Conservation (phyloP, 139 green algal species). For the Chlorella sp. region DNA sequence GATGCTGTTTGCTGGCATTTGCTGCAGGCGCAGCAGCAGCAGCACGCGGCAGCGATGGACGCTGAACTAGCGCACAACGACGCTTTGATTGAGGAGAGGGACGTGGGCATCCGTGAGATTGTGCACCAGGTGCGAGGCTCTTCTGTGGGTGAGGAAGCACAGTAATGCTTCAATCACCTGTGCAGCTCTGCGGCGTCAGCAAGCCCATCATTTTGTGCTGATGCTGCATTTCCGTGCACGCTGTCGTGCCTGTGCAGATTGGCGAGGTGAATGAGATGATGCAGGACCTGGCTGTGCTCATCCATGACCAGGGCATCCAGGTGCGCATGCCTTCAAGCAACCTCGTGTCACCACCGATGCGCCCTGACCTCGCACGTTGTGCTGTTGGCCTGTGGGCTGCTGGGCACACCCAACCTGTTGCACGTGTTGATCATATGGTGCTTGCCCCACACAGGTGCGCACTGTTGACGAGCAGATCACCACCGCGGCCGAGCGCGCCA, state of each 20-base stretch:
- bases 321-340: no score
- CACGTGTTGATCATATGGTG: no score
- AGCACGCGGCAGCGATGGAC: slow-evolving; percentile 41
- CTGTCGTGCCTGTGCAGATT: slow-evolving; percentile 24
- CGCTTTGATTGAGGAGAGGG: slow-evolving; percentile 79
- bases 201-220: neutral
- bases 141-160: neutral
- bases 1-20: no score
- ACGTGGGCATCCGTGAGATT: slow-evolving; percentile 62
- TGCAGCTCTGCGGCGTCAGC: neutral
- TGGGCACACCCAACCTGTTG: neutral
- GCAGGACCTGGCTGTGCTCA: slow-evolving; percentile 81
- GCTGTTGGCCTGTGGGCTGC: no score
- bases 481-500: slow-evolving; percentile 34
- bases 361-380: no score
- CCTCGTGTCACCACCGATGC: no score
- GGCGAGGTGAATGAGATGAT: slow-evolving; percentile 67
- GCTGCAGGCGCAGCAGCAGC: slow-evolving; percentile 41
- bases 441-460: no score
- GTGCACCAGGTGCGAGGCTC: slow-evolving; percentile 22
- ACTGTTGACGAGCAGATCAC: slow-evolving; percentile 49
- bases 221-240: no score
- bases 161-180: neutral
- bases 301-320: slow-evolving; percentile 74
- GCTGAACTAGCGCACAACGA: slow-evolving; percentile 71